Evolutionary conservation across 108 stramenopile genomes (phyloP).

Genomic region (Pseudonitzschia multiseries): DNA sequence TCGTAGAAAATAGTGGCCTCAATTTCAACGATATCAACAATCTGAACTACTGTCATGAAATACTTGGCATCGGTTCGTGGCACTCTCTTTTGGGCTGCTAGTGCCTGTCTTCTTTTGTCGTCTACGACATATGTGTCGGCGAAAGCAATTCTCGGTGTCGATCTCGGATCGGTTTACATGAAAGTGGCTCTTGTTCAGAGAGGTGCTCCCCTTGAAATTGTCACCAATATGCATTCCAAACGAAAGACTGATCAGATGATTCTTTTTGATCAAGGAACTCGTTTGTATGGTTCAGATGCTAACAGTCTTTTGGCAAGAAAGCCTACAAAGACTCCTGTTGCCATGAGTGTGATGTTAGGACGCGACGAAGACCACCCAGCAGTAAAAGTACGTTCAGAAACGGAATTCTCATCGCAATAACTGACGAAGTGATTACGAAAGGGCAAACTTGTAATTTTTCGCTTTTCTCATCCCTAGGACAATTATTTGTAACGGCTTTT

Average conservation of each 20-base stretch:
- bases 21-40: background rate
- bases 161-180: constrained; percentile 97
- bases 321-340: constrained; percentile 82
- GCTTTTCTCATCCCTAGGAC: background rate
- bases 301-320: constrained; percentile 86
- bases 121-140: constrained; percentile 36
- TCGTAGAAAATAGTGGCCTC: background rate
- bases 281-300: constrained; percentile 96
- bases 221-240: constrained; percentile 97
- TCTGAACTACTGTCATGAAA: constrained; percentile 20
- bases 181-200: constrained; percentile 98
- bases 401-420: too few relatives aligned
- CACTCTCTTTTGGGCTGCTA: constrained; percentile 26
- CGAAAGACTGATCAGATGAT: constrained; percentile 98
- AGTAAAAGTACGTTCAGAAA: constrained; percentile 53
- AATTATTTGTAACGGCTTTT: constrained; percentile 1
- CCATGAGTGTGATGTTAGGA: constrained; percentile 86
- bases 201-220: constrained; percentile 96
- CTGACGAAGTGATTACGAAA: background rate
- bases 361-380: constrained; percentile 74
- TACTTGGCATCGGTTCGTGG: constrained; percentile 3
- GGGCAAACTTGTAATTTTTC: background rate
- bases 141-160: constrained; percentile 96
- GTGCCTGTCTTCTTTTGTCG: constrained; percentile 26
- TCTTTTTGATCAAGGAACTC: constrained; percentile 92